Evolutionary conservation across 1,139 yeast species (phyloP).

Genomic region (Kurtzmaniella quercitrusa): DNA sequence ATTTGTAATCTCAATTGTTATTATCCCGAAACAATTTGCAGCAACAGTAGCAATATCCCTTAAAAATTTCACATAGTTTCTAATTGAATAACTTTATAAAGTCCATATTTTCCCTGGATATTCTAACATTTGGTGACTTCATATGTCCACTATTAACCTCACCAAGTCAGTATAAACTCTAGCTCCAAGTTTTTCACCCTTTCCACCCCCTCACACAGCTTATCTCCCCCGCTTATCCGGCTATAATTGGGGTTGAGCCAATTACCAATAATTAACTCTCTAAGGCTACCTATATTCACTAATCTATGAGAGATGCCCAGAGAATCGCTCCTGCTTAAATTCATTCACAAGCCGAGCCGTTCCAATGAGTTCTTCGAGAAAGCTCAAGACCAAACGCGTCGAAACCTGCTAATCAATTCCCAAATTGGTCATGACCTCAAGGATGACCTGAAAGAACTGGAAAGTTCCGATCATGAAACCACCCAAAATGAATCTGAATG

Average conservation of each 20-base stretch:
- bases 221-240: too few relatives aligned
- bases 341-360: constrained; percentile 41
- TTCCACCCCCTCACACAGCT: too few relatives aligned
- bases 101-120: too few relatives aligned
- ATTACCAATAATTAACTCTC: background rate
- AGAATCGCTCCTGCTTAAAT: constrained; percentile 32
- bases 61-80: background rate
- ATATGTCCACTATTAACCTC: too few relatives aligned
- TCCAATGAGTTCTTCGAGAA: constrained; percentile 27
- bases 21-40: background rate
- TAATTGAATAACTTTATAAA: background rate
- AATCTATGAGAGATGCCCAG: constrained; percentile 4
- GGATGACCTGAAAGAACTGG: background rate
- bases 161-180: too few relatives aligned
- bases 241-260: background rate
- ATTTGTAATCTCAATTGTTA: background rate
- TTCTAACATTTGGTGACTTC: too few relatives aligned
- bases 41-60: background rate
- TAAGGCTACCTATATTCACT: background rate
- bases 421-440: constrained; percentile 3
- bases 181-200: too few relatives aligned
- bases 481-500: background rate
- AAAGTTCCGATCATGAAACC: background rate
- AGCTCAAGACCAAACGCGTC: constrained; percentile 32
- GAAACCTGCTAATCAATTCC: constrained; percentile 27